These are phyloP conservation scores for Metarhizium guizhouense DNA, from an alignment of 2,329 filamentous ascomycete species.

Conservation along the genomic window DNA sequence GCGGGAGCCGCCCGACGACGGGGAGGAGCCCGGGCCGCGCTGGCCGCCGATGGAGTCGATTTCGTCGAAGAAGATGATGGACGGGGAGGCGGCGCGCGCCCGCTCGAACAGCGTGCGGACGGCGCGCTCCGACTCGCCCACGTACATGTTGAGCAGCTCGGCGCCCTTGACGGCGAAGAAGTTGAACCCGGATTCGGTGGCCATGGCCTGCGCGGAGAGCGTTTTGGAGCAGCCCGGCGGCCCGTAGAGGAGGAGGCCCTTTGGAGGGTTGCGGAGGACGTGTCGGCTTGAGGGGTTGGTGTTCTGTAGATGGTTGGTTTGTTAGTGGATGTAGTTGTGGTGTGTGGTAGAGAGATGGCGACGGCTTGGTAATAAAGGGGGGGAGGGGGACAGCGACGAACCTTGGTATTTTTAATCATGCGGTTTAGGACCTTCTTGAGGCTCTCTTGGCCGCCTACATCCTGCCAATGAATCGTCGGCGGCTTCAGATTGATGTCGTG, in stretches of 20 bases:
- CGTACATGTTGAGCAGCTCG: constrained; percentile 93
- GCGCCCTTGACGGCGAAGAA: constrained; percentile 93
- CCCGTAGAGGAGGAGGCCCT: constrained; percentile 82
- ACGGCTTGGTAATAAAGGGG: not conserved
- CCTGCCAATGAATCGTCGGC: constrained; percentile 74
- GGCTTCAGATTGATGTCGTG: constrained; percentile 83
- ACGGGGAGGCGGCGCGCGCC: constrained; percentile 75
- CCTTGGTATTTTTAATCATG: constrained; percentile 35
- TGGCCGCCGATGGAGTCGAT: constrained; percentile 74
- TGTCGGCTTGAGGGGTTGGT: constrained; percentile 22
- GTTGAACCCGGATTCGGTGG: constrained; percentile 83
- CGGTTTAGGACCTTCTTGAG: constrained; percentile 56
- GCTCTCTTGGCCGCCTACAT: constrained; percentile 76
- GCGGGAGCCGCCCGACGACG: constrained; percentile 21
- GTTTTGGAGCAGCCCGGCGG: constrained; percentile 95
- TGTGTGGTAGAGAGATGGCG: not conserved
- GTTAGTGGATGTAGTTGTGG: not conserved
- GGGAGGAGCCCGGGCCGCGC: constrained; percentile 34
- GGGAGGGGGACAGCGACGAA: not conserved
- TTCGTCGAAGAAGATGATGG: constrained; percentile 95
- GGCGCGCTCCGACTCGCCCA: constrained; percentile 84
- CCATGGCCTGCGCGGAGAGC: constrained; percentile 80
- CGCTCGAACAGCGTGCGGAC: constrained; percentile 80
- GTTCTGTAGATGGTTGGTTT: constrained; percentile 4
- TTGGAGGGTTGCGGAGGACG: constrained; percentile 50